Evolutionary conservation across 2,329 filamentous ascomycete species (phyloP).

Genomic region (Hyphodiscus sp.): DNA sequence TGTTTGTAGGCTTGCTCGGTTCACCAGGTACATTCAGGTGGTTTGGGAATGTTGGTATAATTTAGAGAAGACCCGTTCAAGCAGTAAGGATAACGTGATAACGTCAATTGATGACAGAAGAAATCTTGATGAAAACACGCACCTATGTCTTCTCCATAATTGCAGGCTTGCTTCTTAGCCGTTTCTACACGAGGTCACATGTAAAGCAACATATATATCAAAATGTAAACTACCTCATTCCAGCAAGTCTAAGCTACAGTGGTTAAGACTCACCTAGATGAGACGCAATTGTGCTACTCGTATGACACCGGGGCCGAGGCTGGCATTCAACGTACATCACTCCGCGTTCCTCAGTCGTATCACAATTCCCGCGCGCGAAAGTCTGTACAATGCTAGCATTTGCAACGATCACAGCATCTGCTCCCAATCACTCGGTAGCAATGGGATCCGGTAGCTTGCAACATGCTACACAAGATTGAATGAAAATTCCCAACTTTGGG

Average conservation of each 20-base stretch:
- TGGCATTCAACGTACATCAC: neutral
- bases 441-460: neutral
- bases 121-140: too few species aligned
- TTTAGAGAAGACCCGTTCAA: too few species aligned
- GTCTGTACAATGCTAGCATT: neutral
- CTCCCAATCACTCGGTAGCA: neutral
- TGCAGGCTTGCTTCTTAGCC: neutral
- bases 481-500: neutral
- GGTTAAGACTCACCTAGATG: too few species aligned
- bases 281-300: neutral
- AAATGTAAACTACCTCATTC: neutral
- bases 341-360: neutral
- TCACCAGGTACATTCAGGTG: too few species aligned
- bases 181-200: neutral
- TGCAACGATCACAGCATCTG: neutral
- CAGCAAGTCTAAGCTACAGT: too few species aligned
- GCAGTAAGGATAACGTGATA: too few species aligned
- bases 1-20: too few species aligned
- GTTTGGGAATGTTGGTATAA: too few species aligned
- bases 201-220: neutral
- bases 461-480: neutral
- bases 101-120: too few species aligned
- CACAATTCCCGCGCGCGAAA: neutral
- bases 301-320: neutral
- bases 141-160: neutral